These are phyloP conservation scores for Dactylellina haptotyla DNA, from an alignment of 2,329 filamentous ascomycete species.

Conservation along the genomic window DNA sequence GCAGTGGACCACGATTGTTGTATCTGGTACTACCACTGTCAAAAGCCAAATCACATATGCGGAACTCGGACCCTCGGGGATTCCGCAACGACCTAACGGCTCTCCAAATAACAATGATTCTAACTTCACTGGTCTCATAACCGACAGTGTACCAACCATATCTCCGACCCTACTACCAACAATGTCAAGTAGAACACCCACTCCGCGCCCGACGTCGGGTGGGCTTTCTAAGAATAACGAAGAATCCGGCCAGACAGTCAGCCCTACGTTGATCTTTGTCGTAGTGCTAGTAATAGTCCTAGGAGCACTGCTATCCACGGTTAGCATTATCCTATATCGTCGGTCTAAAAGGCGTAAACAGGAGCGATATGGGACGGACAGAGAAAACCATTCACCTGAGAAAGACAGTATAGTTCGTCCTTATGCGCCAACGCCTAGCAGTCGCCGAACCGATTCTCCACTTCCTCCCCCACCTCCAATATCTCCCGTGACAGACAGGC, in stretches of 20 bases:
- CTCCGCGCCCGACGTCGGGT: background rate
- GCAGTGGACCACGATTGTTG: constrained; percentile 36
- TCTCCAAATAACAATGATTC: background rate
- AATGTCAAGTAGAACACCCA: background rate
- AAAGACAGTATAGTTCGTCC: background rate
- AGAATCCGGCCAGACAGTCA: constrained; percentile 9
- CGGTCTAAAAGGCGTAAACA: constrained; percentile 27
- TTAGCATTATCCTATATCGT: constrained; percentile 29
- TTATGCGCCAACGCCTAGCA: background rate
- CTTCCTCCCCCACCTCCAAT: background rate
- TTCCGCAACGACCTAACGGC: constrained; percentile 9
- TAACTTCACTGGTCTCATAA: constrained; percentile 25
- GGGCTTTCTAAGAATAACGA: background rate
- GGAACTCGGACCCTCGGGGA: constrained; percentile 27
- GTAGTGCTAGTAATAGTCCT: constrained; percentile 29
- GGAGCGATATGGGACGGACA: background rate
- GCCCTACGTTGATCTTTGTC: constrained; percentile 26
- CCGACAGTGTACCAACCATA: constrained; percentile 16
- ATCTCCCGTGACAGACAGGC: background rate
- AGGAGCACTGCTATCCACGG: constrained; percentile 19
- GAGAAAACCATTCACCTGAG: background rate
- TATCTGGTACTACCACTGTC: constrained; percentile 27
- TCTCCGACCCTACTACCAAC: constrained; percentile 8
- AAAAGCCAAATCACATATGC: constrained; percentile 38
- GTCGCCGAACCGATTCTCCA: constrained; percentile 4